Evolutionary conservation across 441 rosid species (phyloP), one percentile per base, ranked within the genome.

Genomic region (Corymbia citriodora): DNA sequence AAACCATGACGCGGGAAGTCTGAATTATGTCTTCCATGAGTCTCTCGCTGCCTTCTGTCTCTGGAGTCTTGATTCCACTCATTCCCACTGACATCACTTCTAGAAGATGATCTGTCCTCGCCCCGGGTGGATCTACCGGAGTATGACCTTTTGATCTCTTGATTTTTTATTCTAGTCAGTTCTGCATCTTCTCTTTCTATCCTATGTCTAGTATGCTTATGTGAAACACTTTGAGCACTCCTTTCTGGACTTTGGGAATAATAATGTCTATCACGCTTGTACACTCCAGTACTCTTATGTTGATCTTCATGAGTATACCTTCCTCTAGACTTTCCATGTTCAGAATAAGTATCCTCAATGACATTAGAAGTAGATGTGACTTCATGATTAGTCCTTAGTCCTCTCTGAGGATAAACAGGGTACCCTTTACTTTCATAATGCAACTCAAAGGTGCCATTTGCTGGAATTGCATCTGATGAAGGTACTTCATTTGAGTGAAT

Each of bases 211-310:
- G 79, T 89, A 90, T 29, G 87, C 70, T 92, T 93, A 90, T 92
- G 94, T 19, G 94, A 92, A 50, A 83, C 88, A 52, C 90, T 92
- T 90, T 21, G 91, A 90, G 93, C 91, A 54, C 68, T 93, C 91
- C 94, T 94, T 90, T 92, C 92, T 13, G 94, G 92, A 91, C 93
- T 93, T 90, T 92, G 88, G 83, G 93, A 93, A 93, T 94, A 90
- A 89, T 93, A 74, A 49, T 93, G 95, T 85, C 93, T 89, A 89
- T 88, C 93, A 74, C 70, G 91, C 57, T 93, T 94, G 50, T 89
- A 93, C 89, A 59, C 91, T 88, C 87, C 88, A 53, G 17, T 40
- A 52, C 90, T 90, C 87, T 89, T 91, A 89, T 31, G 91, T 49
- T 12, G 89, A 74, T 92, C 91, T 87, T 89, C 91, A 88, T 89